These are phyloP conservation scores for Teratosphaeria pseudoeucalypti DNA, from an alignment of 2,329 filamentous ascomycete species.

Conservation along the genomic window DNA sequence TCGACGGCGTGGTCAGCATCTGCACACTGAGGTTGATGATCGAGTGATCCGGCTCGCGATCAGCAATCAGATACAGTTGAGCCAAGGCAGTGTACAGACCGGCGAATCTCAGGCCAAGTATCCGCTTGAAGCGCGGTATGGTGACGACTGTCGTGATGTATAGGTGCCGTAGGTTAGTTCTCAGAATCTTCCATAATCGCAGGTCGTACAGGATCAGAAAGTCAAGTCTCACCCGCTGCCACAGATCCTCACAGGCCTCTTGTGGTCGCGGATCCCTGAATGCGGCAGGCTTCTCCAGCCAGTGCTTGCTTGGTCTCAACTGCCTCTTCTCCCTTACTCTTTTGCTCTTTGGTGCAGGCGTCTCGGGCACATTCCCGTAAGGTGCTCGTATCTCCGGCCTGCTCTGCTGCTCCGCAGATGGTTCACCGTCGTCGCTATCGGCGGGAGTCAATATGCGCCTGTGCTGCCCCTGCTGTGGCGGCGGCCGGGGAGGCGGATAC, in stretches of 20 bases:
- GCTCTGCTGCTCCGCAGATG: conserved; percentile 38
- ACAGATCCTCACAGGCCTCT: conserved; percentile 72
- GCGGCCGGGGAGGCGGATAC: conserved; percentile 58
- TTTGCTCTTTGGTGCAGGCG: conserved; percentile 43
- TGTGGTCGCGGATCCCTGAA: conserved; percentile 41
- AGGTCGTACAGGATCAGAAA: conserved; percentile 93
- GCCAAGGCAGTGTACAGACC: conserved; percentile 88
- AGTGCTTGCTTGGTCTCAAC: conserved; percentile 66
- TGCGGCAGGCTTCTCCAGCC: conserved; percentile 64
- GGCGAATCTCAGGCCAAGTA: conserved; percentile 86
- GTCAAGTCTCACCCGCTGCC: conserved; percentile 79
- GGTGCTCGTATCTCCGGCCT: conserved; percentile 15
- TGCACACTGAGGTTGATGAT: conserved; percentile 97
- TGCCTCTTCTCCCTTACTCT: conserved; percentile 33
- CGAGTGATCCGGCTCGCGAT: conserved; percentile 92
- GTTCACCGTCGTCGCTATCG: conserved; percentile 31
- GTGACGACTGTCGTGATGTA: conserved; percentile 96
- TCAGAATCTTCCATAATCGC: conserved; percentile 90
- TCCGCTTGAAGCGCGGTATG: conserved; percentile 89
- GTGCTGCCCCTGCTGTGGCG: conserved; percentile 32
- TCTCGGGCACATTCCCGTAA: conserved; percentile 62
- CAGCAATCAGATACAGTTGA: conserved; percentile 89
- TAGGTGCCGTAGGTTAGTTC: conserved; percentile 79
- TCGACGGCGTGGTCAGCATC: conserved; percentile 92
- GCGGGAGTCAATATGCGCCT: conserved; percentile 19